A percentile compares a stretch with the other conserved stretches of the same genome.
phyloP scores from a whole-genome alignment of 2,329 filamentous ascomycete genomes.

The Fusarium brevicatenulatum region DNA sequence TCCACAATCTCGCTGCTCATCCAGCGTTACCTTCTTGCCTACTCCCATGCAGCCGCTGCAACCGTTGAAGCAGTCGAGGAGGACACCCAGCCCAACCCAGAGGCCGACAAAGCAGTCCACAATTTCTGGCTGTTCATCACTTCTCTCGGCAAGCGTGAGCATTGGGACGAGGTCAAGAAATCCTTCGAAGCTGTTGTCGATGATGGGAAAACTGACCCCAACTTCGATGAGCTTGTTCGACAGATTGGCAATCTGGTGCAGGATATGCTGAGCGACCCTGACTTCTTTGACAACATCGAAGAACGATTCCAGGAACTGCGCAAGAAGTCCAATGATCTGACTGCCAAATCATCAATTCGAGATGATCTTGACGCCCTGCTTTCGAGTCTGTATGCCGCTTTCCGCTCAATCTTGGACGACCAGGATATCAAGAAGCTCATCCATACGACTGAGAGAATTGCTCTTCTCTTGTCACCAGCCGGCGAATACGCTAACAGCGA shows the following conservation, averaged over 20 bases:
- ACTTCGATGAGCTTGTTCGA: conserved; percentile 81
- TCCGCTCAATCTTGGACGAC: conserved; percentile 76
- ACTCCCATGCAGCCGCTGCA: conserved; percentile 77
- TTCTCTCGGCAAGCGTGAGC: conserved; percentile 77
- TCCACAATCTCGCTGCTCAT: conserved; percentile 80
- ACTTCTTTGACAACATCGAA: conserved; percentile 82
- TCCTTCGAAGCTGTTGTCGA: conserved; percentile 76
- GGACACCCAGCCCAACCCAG: conserved; percentile 77
- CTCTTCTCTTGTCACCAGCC: conserved; percentile 73
- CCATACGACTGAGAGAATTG: conserved; percentile 73
- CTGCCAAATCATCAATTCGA: conserved; percentile 73
- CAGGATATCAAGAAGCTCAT: conserved; percentile 76
- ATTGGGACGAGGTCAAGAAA: conserved; percentile 80
- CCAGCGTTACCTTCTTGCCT: conserved; percentile 79
- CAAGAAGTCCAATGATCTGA: conserved; percentile 69
- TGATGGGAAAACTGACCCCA: conserved; percentile 79
- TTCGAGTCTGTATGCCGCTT: conserved; percentile 72
- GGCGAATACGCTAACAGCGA: conserved; percentile 74
- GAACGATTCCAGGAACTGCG: conserved; percentile 62
- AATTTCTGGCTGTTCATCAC: conserved; percentile 85
- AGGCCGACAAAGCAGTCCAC: conserved; percentile 77
- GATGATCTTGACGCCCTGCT: conserved; percentile 79
- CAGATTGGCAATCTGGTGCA: conserved; percentile 80
- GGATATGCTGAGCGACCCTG: conserved; percentile 84
- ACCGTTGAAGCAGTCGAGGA: conserved; percentile 73